A percentile compares a stretch with the other conserved stretches of the same genome.
Evolutionary conservation across 1,284 basidiomycete species (phyloP).

Genomic region (Ganoderma meredithae): DNA sequence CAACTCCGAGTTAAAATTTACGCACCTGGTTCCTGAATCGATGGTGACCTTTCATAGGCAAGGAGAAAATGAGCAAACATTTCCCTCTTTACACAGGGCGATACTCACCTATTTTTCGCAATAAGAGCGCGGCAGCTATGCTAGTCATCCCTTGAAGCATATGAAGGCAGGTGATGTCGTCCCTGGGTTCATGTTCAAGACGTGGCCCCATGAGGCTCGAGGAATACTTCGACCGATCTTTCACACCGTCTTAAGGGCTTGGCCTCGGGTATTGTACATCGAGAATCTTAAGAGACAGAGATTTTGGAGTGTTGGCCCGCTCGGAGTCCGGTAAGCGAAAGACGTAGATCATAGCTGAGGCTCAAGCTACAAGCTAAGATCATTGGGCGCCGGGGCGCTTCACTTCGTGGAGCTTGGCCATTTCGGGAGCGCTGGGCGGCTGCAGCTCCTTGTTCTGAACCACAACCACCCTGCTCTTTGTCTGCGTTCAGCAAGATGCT

Average conservation of each 20-base stretch:
- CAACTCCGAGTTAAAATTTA: background rate
- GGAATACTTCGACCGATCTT: too few relatives aligned
- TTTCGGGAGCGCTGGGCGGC: conserved; percentile 9
- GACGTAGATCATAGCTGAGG: background rate
- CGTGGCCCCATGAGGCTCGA: background rate
- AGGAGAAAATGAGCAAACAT: background rate
- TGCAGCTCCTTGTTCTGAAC: conserved; percentile 11
- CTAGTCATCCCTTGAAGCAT: background rate
- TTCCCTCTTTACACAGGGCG: background rate
- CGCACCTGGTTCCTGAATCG: background rate
- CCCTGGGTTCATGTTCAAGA: background rate
- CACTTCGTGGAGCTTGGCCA: conserved; percentile 7
- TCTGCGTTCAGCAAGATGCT: conserved; percentile 5
- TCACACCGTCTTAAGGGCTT: too few relatives aligned
- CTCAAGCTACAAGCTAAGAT: background rate
- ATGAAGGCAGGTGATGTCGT: background rate
- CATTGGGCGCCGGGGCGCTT: background rate
- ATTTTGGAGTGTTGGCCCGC: too few relatives aligned
- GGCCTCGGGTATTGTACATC: too few relatives aligned
- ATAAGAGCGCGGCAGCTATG: background rate
- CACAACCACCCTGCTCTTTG: conserved; percentile 13
- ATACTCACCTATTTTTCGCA: background rate
- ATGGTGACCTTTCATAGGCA: background rate
- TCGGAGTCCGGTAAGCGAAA: too few relatives aligned
- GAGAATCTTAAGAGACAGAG: too few relatives aligned